Conservation (phyloP, 2,329 filamentous ascomycete species). For the Stemphylium beticola region DNA sequence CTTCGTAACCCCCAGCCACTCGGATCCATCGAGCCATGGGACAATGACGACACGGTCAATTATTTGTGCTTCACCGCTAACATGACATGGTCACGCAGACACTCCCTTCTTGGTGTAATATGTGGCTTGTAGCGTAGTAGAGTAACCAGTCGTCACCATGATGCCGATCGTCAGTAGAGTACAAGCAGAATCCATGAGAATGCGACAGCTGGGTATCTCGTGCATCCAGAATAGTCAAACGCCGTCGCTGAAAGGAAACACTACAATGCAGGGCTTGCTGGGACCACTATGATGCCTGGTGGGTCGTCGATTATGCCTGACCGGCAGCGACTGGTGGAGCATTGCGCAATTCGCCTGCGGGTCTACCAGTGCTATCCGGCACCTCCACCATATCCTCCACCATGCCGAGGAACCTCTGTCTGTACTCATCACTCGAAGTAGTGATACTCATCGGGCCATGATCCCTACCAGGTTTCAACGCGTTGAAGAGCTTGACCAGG, state of each 20-base stretch:
- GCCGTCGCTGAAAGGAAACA: slow-evolving; percentile 1
- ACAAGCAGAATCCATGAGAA: background rate
- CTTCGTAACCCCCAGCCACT: slow-evolving; percentile 11
- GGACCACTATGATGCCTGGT: background rate
- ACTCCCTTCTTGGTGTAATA: background rate
- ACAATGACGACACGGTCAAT: slow-evolving; percentile 25
- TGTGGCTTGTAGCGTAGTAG: background rate
- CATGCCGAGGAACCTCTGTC: slow-evolving; percentile 62
- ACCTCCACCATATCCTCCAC: slow-evolving; percentile 50
- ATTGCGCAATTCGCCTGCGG: slow-evolving; percentile 38
- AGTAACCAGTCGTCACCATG: background rate
- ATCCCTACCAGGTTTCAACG: slow-evolving; percentile 57
- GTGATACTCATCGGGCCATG: slow-evolving; percentile 79
- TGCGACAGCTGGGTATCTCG: slow-evolving; percentile 6
- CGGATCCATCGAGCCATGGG: slow-evolving; percentile 7
- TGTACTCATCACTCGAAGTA: slow-evolving; percentile 71
- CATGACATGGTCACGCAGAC: slow-evolving; percentile 12
- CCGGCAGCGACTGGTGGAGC: slow-evolving; percentile 16
- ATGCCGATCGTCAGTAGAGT: background rate
- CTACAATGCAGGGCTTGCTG: background rate
- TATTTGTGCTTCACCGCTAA: slow-evolving; percentile 22
- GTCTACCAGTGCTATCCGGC: slow-evolving; percentile 39
- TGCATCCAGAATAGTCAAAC: slow-evolving; percentile 3
- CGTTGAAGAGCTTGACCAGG: slow-evolving; percentile 68
- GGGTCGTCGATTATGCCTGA: slow-evolving; percentile 7